Base-by-base conservation (phyloP, 2,329 filamentous ascomycete genomes). In the Celoporthe dispersa region DNA sequence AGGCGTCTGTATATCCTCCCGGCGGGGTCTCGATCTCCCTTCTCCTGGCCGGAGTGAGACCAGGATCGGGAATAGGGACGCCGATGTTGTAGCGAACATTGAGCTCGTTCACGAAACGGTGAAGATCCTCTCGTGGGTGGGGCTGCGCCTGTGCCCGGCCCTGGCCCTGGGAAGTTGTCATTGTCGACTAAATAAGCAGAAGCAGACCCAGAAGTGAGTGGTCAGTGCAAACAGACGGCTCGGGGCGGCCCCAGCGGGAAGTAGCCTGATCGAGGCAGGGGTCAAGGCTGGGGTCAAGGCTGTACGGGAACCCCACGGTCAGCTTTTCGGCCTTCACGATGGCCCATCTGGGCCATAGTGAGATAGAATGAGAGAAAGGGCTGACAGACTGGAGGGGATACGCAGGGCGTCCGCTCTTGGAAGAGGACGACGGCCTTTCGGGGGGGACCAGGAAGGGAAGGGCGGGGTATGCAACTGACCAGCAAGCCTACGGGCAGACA, bases 1-100 rank as follows among this genome's bases (percentile, higher is more conserved):
- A 80, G 66, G 9, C 71, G 68, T 19, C 64, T 66, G 33, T 70
- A 72, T 5, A 71, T 62, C 55, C 25, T 67, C 16, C 60, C 64
- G n/a, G 67, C 68, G 2, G 44, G 12, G 12, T 55, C 22, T 74
- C 73, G 2, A 70, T 68, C 28, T 74, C 44, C 39, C 70, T 72
- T 3, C 75, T 75, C 11, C 70, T 62, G 1, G 66, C 55, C 0
- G 75, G 76, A 9, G 74, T 75, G 28, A 74, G 70, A 16, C 22
- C 68, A 9, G 55, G 67, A 35, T 76, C 74, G 3, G 73, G 69
- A 1, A 77, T 67, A 2, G 65, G 53, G 4, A 79, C 64, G 25
- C 74, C 77, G 1, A 80, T 68, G 22, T 72, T 73, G 62, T 78
- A 79, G 6, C 72, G 68, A 12, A 48, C 48, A 62, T 80, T 79